These are phyloP conservation scores for Fusarium nodosum DNA, from an alignment of 2,329 filamentous ascomycete genomes.

Conservation along the genomic window DNA sequence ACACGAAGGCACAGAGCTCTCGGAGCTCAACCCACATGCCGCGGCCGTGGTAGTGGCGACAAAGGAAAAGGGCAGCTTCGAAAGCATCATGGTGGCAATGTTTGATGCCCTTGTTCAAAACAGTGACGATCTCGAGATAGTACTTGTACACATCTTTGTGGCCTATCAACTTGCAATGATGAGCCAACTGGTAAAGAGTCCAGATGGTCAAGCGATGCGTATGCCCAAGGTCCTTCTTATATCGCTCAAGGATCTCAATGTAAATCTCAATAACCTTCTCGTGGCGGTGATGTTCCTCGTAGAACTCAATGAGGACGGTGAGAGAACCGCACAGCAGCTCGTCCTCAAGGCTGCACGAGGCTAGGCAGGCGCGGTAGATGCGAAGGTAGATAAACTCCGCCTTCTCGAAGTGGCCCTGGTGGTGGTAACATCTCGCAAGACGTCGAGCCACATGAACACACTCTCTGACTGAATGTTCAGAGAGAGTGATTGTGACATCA, in stretches of 20 bases:
- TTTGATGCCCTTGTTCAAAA: slow-evolving; percentile 51
- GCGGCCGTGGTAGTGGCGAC: slow-evolving; percentile 60
- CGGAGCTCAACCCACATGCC: slow-evolving; percentile 61
- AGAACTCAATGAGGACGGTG: slow-evolving; percentile 52
- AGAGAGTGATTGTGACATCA: slow-evolving; percentile 50
- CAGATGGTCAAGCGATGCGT: slow-evolving; percentile 54
- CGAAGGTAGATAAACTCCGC: slow-evolving; percentile 57
- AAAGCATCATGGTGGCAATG: slow-evolving; percentile 59
- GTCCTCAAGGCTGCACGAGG: slow-evolving; percentile 52
- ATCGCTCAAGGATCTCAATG: slow-evolving; percentile 53
- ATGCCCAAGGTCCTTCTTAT: slow-evolving; percentile 46
- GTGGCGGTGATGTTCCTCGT: slow-evolving; percentile 55
- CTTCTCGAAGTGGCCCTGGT: slow-evolving; percentile 54
- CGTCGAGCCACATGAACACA: slow-evolving; percentile 52
- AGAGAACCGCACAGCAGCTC: slow-evolving; percentile 50
- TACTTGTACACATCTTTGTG: slow-evolving; percentile 54
- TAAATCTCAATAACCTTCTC: slow-evolving; percentile 57
- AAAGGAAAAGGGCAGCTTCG: slow-evolving; percentile 60
- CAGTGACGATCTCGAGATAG: slow-evolving; percentile 56
- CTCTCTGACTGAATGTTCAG: slow-evolving; percentile 53
- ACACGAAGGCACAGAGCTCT: slow-evolving; percentile 60
- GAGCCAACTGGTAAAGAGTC: slow-evolving; percentile 51
- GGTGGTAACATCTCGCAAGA: slow-evolving; percentile 55
- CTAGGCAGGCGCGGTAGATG: slow-evolving; percentile 54
- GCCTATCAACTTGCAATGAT: slow-evolving; percentile 43